Evolutionary conservation across 495 filamentous ascomycete species (phyloP).

Genomic region (Talaromyces nanjingensis): DNA sequence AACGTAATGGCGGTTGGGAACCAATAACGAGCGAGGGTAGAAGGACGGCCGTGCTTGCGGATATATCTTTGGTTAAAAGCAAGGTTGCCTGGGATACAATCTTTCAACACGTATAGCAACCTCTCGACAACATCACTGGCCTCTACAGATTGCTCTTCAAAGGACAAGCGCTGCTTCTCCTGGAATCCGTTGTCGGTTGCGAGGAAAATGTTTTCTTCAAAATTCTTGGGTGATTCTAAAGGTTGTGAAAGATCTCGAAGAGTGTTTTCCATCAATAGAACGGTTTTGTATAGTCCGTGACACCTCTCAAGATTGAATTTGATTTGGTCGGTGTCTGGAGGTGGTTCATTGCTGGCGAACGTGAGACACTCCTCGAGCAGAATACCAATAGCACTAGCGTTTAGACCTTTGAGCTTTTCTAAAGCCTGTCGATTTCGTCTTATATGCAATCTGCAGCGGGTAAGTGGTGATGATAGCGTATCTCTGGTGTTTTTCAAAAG

Average conservation of each 20-base stretch:
- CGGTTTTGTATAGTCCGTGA: constrained; percentile 58
- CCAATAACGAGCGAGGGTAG: constrained; percentile 80
- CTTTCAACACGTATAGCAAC: constrained; percentile 56
- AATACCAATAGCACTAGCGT: constrained; percentile 80
- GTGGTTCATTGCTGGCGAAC: neutral
- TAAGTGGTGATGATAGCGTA: constrained; percentile 61
- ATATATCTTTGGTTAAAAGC: constrained; percentile 40
- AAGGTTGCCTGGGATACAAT: constrained; percentile 53
- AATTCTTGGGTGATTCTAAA: constrained; percentile 53
- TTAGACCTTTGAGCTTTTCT: constrained; percentile 60
- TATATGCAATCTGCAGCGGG: constrained; percentile 61
- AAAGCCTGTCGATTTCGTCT: constrained; percentile 61
- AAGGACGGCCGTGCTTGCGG: constrained; percentile 63
- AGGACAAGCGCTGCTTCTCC: constrained; percentile 12
- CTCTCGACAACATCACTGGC: constrained; percentile 58
- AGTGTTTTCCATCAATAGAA: constrained; percentile 75
- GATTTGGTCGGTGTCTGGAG: neutral
- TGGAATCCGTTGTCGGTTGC: constrained; percentile 38
- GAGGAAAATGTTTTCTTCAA: constrained; percentile 65
- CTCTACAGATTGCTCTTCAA: constrained; percentile 17
- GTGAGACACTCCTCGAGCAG: constrained; percentile 42
- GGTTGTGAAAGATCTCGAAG: constrained; percentile 50
- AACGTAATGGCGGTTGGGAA: constrained; percentile 54
- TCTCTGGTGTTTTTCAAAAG: constrained; percentile 51
- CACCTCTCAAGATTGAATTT: constrained; percentile 49